Evolutionary conservation across 345 rosid species (phyloP), one percentile per base, ranked within the genome.

Genomic region (Euphorbia peplus): DNA sequence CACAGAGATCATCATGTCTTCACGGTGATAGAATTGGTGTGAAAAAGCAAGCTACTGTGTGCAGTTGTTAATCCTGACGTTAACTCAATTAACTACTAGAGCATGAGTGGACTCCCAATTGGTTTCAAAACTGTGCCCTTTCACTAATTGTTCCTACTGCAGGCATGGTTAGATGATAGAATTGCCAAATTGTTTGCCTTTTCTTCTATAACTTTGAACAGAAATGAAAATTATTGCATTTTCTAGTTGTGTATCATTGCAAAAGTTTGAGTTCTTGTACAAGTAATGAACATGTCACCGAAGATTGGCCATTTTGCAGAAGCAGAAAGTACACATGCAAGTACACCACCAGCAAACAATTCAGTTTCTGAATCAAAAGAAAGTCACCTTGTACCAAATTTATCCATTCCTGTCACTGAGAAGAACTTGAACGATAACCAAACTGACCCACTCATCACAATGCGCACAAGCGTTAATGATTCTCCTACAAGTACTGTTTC

Each of bases 241-340:
- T 15, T 22, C 39, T 48, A 47, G 48, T 22, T 35, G 9, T 35
- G 1, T 39, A 35, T 50, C 2, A 26, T 48, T 18, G 32, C 25
- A 67, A n/a, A 46, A 60, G 32, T 15, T n/a, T 5, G 29, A 62
- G 68, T 18, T 61, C 26, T 57, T 52, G 48, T 46, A 67, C 52
- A 69, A 71, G 64, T 64, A 67, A 54, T 68, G 65, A 60, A n/a
- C 54, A 66, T 73, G 54, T 57, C 30, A 62, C 59, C 67, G 54
- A 66, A 32, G 60, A 21, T 73, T 78, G 76, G 70, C 78, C 66
- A 48, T 76, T 51, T 62, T 80, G 80, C 79, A 88, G 99, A 84
- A 73, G 66, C 29, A 60, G 73, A 65, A 53, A 54, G 55, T 35
- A 70, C 63, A 24, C 68, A 87, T 66, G 73, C 75, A 76, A 80